phyloP scores from a whole-genome alignment of 108 stramenopile genomes.

The Cyclotella baltica region DNA sequence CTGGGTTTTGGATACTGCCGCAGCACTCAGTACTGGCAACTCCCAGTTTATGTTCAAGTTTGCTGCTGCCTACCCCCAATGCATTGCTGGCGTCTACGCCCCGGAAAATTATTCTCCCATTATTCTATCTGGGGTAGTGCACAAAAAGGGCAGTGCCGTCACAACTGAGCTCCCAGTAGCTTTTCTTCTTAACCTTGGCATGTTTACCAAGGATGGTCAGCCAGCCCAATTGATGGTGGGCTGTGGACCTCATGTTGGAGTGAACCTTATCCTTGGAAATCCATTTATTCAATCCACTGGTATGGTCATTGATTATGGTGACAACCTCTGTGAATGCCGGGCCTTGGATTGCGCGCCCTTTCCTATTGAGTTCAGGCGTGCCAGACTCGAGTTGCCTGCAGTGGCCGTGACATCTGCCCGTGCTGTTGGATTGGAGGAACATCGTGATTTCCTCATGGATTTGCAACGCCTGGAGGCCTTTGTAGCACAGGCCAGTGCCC shows the following conservation, averaged over 20 bases:
- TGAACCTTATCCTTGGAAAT: not conserved
- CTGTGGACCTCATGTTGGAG: not conserved
- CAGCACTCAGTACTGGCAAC: not conserved
- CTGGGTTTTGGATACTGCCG: not conserved
- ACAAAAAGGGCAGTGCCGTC: not conserved
- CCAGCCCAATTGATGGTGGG: no score
- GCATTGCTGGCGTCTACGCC: not conserved
- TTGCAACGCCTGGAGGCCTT: no score
- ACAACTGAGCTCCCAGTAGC: no score
- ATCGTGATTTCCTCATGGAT: no score
- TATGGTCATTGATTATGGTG: not conserved
- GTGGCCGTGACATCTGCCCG: not conserved
- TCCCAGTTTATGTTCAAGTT: not conserved
- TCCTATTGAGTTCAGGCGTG: not conserved
- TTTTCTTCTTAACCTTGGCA: no score
- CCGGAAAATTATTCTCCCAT: not conserved
- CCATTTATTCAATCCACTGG: not conserved
- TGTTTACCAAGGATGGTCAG: no score
- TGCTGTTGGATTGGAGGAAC: not conserved
- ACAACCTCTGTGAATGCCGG: not conserved
- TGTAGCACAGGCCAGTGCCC: no score
- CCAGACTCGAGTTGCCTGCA: not conserved
- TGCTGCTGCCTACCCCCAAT: not conserved
- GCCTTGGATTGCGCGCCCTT: not conserved
- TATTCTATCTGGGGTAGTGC: not conserved